These are phyloP conservation scores for Penicillium sp. DNA, from an alignment of 2,329 filamentous ascomycete genomes.

Conservation along the genomic window DNA sequence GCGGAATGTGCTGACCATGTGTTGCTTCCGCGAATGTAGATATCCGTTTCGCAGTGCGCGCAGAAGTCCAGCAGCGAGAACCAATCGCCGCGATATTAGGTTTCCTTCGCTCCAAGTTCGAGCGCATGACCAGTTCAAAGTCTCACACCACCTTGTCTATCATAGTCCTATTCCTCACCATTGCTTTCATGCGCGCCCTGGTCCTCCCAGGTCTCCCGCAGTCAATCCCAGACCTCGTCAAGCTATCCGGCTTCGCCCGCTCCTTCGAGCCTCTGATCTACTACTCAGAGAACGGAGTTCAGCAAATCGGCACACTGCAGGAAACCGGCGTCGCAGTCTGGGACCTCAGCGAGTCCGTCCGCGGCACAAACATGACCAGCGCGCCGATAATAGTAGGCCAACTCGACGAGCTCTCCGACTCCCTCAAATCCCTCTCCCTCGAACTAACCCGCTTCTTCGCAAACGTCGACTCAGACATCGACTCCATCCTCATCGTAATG, in stretches of 20 bases:
- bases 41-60: slow-evolving; percentile 80
- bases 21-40: slow-evolving; percentile 50
- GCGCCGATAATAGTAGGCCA: slow-evolving; percentile 80
- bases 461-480: slow-evolving; percentile 88
- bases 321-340: slow-evolving; percentile 90
- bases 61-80: slow-evolving; percentile 83
- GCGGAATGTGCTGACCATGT: slow-evolving; percentile 33
- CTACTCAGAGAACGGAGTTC: slow-evolving; percentile 84
- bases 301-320: slow-evolving; percentile 81
- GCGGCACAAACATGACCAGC: slow-evolving; percentile 85
- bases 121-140: slow-evolving; percentile 65
- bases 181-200: slow-evolving; percentile 62
- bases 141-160: slow-evolving; percentile 62
- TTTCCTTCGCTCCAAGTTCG: slow-evolving; percentile 59
- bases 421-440: slow-evolving; percentile 74
- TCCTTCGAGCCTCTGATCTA: slow-evolving; percentile 93
- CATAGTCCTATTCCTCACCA: slow-evolving; percentile 60
- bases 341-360: slow-evolving; percentile 88
- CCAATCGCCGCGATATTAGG: slow-evolving; percentile 71
- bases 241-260: slow-evolving; percentile 81
- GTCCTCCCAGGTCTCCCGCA: slow-evolving; percentile 64
- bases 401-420: slow-evolving; percentile 80
- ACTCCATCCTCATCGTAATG: slow-evolving; percentile 90
- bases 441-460: slow-evolving; percentile 91
- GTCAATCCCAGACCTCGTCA: slow-evolving; percentile 79